These are phyloP conservation scores for Cutaneotrichosporon cavernicola DNA, from an alignment of 1,284 basidiomycete genomes.

Conservation along the genomic window DNA sequence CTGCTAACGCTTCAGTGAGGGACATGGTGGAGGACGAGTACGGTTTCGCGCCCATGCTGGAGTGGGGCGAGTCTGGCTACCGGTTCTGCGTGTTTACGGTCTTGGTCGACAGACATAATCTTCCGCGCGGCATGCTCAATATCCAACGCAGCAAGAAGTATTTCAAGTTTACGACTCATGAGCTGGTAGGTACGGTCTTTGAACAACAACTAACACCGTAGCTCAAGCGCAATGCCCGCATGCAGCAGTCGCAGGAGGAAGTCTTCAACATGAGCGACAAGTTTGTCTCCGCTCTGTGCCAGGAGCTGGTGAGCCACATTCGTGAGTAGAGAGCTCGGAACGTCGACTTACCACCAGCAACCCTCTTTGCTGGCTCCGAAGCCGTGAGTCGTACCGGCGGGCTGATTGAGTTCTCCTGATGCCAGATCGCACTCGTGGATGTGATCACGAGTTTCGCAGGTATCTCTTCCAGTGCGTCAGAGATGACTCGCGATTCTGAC, in stretches of 20 bases:
- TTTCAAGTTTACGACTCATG: slow-evolving; percentile 68
- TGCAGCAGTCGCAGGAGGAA: slow-evolving; percentile 42
- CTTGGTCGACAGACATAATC: slow-evolving; percentile 7
- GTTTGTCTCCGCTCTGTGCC: slow-evolving; percentile 70
- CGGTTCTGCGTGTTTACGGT: slow-evolving; percentile 11
- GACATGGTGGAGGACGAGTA: slow-evolving; percentile 6
- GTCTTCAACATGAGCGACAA: slow-evolving; percentile 74
- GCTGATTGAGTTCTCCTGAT: slow-evolving; percentile 6
- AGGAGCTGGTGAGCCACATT: slow-evolving; percentile 64
- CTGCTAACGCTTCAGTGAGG: not conserved
- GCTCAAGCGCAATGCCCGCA: slow-evolving; percentile 38
- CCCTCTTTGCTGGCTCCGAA: slow-evolving; percentile 81
- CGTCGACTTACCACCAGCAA: slow-evolving; percentile 49
- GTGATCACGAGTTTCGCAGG: slow-evolving; percentile 73
- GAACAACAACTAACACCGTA: slow-evolving; percentile 13
- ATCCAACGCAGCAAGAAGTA: slow-evolving; percentile 24
- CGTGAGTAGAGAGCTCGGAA: slow-evolving; percentile 38
- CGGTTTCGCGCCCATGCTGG: slow-evolving; percentile 11
- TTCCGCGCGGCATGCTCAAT: slow-evolving; percentile 17
- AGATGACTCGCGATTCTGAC: not conserved
- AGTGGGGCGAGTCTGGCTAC: slow-evolving; percentile 21
- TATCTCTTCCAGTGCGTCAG: slow-evolving; percentile 65
- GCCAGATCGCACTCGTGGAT: slow-evolving; percentile 74
- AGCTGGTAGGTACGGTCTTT: slow-evolving; percentile 59
- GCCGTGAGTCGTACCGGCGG: slow-evolving; percentile 58